These are phyloP conservation scores for Sporothrix humicola DNA, from an alignment of 2,329 filamentous ascomycete genomes.

Conservation along the genomic window DNA sequence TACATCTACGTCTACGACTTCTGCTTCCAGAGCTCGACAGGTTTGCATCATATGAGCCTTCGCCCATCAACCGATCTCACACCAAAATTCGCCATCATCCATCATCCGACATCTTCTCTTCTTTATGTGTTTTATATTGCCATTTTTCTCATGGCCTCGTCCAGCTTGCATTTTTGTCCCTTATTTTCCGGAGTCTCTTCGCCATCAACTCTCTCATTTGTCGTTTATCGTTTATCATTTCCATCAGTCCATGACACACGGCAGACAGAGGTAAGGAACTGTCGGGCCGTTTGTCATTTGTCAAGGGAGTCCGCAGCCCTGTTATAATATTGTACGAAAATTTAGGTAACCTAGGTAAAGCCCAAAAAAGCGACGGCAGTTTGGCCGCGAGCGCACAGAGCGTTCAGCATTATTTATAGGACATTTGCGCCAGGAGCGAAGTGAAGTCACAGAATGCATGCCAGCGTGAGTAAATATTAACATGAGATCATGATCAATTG, in stretches of 20 bases:
- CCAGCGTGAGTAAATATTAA: not conserved
- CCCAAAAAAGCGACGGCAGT: conserved; percentile 11
- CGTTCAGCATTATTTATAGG: conserved; percentile 4
- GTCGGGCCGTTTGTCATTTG: not conserved
- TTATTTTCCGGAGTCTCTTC: not conserved
- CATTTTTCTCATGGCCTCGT: not conserved
- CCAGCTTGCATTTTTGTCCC: not conserved
- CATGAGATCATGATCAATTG: conserved; percentile 10
- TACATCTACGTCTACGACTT: not conserved
- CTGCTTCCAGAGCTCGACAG: not conserved
- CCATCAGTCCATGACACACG: not conserved
- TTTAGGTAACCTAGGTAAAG: conserved; percentile 23
- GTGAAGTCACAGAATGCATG: not conserved
- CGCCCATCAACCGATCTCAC: not conserved
- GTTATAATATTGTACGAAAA: conserved; percentile 20
- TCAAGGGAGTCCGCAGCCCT: not conserved
- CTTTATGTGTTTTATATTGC: not conserved
- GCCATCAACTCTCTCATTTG: not conserved
- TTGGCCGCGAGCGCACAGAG: not conserved
- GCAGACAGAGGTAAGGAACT: conserved; percentile 33
- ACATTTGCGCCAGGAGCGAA: not conserved
- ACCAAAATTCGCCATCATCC: not conserved
- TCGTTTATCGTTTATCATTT: not conserved
- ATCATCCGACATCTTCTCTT: not conserved
- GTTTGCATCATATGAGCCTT: not conserved